A percentile compares a stretch with the other conserved stretches of the same genome.
These are phyloP conservation scores for Fusarium falciforme DNA, from an alignment of 2,329 filamentous ascomycete species.

Conservation along the genomic window DNA sequence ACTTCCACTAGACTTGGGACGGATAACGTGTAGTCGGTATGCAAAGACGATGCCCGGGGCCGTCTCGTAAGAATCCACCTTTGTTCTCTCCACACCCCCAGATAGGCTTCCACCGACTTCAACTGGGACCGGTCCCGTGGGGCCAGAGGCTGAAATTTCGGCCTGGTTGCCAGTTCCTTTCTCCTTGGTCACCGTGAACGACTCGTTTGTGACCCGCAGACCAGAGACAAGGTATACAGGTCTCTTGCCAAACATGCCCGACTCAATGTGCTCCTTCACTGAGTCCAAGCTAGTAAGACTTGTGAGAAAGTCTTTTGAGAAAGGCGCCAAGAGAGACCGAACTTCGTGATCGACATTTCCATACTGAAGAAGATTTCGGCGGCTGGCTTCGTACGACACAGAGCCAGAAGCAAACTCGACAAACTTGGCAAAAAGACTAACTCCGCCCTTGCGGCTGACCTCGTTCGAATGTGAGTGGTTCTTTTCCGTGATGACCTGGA, in stretches of 20 bases:
- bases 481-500: not conserved
- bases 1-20: not conserved
- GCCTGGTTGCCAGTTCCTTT: not conserved
- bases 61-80: not conserved
- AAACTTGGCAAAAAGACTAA: not conserved
- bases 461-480: not conserved
- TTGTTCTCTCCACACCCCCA: not conserved
- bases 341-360: not conserved
- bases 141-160: not conserved
- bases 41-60: not conserved
- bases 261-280: not conserved
- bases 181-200: not conserved
- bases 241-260: not conserved
- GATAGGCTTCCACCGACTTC: not conserved
- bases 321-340: not conserved
- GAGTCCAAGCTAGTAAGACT: not conserved
- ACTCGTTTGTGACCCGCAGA: not conserved
- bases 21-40: not conserved
- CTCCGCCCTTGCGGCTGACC: not conserved
- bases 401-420: not conserved
- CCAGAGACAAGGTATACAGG: not conserved
- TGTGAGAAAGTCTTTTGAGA: not conserved
- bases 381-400: not conserved
- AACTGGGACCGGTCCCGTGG: not conserved
- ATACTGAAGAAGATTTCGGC: not conserved